Base-by-base conservation (phyloP, 768 basidiomycete genomes). In the Postia placenta region DNA sequence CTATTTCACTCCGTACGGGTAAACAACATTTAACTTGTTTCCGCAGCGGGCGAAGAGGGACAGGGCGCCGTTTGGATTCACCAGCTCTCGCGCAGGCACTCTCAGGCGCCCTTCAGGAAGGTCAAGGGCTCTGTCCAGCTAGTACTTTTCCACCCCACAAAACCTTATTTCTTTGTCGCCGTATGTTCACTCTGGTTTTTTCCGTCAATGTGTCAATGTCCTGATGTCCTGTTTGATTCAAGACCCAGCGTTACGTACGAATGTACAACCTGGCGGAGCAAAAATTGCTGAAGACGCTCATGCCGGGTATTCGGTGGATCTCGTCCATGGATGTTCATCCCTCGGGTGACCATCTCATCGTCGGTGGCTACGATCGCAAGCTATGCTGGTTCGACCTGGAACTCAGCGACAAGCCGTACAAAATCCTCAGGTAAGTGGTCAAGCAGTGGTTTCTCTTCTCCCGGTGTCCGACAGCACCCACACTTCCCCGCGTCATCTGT, bases 331-430 rank as follows among this genome's bases (percentile, higher is more conserved):
- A 98, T 64, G 79, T 99, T 22, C 96, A 99, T 68, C 91, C 95
- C 19, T 86, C 87, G 44, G 92, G 92, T 24, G 94, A 98, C 60
- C 93, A 99, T 72, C 73, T 99, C 52, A 92, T 99, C 53, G 90
- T 99, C 43, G 96, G 96, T 51, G 92, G 92, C 41, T 98, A 98
- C 67, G 96, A 99, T 71, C 85, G 89, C 57, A 96, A 97, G 66
- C 71, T 99, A 14, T 94, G 92, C 66, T 99, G 96, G 96, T 98
- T 98, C 67, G 96, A 99, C 71, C 74, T 99, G 56, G 96, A 98
- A 61, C 81, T 99, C 48, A 91, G 87, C 57, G 87, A 90, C 54
- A 96, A 95, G 66, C 96, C 96, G 1, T 99, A 95, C 78, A 97
- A 96, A 70, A 82, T 96, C 47, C 71, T 99, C 58, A 81, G 92